phyloP scores from a whole-genome alignment of 306 rosid species.

The Casuarina equisetifolia region DNA sequence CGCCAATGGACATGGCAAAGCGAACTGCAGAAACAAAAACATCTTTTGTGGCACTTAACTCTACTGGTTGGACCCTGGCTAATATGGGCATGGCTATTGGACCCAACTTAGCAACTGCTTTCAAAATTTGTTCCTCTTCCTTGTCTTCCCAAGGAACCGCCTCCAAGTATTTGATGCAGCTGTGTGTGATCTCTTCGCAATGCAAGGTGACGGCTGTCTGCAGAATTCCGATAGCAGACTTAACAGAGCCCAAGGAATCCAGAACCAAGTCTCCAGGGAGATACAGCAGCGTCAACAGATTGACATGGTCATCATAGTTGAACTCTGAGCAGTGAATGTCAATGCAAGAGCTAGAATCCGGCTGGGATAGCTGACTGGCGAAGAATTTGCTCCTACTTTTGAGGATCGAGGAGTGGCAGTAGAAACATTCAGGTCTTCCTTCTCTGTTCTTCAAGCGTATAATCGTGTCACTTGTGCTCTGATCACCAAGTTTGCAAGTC shows the following conservation, averaged over 20 bases:
- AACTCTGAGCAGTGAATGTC: constrained; percentile 30
- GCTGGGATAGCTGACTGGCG: constrained; percentile 22
- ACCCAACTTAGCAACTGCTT: constrained; percentile 33
- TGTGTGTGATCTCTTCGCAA: constrained; percentile 32
- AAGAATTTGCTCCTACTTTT: constrained; percentile 35
- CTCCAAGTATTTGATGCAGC: constrained; percentile 37
- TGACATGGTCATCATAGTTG: constrained; percentile 35
- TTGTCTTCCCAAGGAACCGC: constrained; percentile 43
- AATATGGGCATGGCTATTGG: constrained; percentile 35
- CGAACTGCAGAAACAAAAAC: constrained; percentile 84
- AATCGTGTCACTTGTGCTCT: constrained; percentile 20
- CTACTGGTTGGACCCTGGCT: constrained; percentile 41
- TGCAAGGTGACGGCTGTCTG: constrained; percentile 26
- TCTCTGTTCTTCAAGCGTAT: constrained; percentile 34
- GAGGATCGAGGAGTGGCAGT: constrained; percentile 31
- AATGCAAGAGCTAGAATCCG: constrained; percentile 23
- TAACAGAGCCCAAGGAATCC: constrained; percentile 33
- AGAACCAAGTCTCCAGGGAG: constrained; percentile 23
- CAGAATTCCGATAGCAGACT: constrained; percentile 31
- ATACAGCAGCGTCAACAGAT: constrained; percentile 32
- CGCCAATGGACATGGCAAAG: constrained; percentile 67
- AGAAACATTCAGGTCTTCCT: constrained; percentile 31
- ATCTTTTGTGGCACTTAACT: constrained; percentile 59
- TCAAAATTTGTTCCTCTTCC: constrained; percentile 39
- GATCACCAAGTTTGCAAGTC: constrained; percentile 32